These are phyloP conservation scores for Lophiostoma macrostomum DNA, from an alignment of 495 filamentous ascomycete species.

Conservation along the genomic window DNA sequence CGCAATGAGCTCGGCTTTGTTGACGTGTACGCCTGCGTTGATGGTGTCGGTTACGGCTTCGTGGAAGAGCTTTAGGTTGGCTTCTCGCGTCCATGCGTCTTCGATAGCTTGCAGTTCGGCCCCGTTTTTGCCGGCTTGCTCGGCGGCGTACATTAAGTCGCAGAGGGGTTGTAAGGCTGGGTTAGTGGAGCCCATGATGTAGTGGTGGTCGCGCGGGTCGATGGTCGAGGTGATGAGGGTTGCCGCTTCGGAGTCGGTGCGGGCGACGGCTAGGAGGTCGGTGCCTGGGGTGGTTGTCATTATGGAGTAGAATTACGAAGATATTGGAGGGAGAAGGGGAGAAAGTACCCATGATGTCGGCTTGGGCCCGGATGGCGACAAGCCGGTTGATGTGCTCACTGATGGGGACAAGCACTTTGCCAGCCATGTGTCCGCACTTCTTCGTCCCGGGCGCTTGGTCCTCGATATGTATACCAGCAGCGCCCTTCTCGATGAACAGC, in stretches of 20 bases:
- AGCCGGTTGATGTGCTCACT: conserved; percentile 98
- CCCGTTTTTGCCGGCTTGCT: conserved; percentile 77
- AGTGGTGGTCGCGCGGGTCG: conserved; percentile 88
- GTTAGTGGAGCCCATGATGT: conserved; percentile 90
- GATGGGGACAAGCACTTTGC: conserved; percentile 96
- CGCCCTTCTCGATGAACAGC: conserved; percentile 94
- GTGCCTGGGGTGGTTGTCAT: conserved; percentile 48
- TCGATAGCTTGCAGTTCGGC: conserved; percentile 85
- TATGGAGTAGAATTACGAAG: too few species aligned
- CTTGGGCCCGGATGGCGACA: conserved; percentile 93
- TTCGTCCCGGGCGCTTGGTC: conserved; percentile 98
- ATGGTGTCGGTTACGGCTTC: conserved; percentile 85
- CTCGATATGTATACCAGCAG: conserved; percentile 97
- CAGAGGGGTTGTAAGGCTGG: conserved; percentile 76
- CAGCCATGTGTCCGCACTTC: conserved; percentile 99
- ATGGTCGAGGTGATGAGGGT: conserved; percentile 97
- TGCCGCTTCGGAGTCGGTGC: conserved; percentile 95
- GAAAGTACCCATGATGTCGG: conserved; percentile 86
- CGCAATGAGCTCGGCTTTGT: conserved; percentile 64
- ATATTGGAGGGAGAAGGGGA: not conserved
- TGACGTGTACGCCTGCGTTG: conserved; percentile 57
- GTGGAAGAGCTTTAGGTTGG: conserved; percentile 86
- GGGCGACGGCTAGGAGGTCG: conserved; percentile 85
- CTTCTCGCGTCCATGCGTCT: conserved; percentile 78
- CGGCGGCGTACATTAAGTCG: conserved; percentile 87